These are phyloP conservation scores for Craspedostauros australis DNA, from an alignment of 108 stramenopile genomes.

Conservation along the genomic window DNA sequence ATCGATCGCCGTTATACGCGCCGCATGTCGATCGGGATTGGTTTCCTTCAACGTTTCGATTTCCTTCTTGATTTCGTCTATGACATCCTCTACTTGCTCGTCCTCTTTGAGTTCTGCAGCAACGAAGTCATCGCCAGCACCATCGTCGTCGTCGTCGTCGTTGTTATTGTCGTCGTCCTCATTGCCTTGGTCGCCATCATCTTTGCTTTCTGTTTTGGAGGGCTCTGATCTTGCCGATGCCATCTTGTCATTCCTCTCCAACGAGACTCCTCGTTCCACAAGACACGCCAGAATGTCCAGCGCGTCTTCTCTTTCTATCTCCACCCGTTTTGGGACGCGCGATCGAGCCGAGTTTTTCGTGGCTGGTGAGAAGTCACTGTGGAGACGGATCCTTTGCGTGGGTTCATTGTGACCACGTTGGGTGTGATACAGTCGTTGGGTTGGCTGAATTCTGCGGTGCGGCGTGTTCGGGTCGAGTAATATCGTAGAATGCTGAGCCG, in stretches of 20 bases:
- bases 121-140: not conserved
- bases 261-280: conserved; percentile 43
- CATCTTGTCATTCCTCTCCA: conserved; percentile 18
- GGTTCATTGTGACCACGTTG: too few relatives aligned
- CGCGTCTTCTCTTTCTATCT: conserved; percentile 64
- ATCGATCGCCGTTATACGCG: conserved; percentile 33
- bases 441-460: too few relatives aligned
- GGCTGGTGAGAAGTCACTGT: conserved; percentile 16
- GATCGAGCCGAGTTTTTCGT: conserved; percentile 11
- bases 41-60: conserved; percentile 16
- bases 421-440: too few relatives aligned
- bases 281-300: conserved; percentile 51
- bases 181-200: conserved; percentile 18
- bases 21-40: conserved; percentile 11
- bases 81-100: not conserved
- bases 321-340: conserved; percentile 34
- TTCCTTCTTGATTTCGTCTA: not conserved
- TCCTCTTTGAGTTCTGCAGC: too few relatives aligned
- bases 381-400: too few relatives aligned
- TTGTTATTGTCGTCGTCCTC: conserved; percentile 1
- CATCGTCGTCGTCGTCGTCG: not conserved
- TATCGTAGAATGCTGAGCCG: too few relatives aligned
- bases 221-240: not conserved
- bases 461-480: too few relatives aligned
- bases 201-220: not conserved